Percentiles rank a stretch among this genome's conserved stretches.
phyloP scores from a whole-genome alignment of 2,329 filamentous ascomycete genomes.

The Colletotrichum lupini region DNA sequence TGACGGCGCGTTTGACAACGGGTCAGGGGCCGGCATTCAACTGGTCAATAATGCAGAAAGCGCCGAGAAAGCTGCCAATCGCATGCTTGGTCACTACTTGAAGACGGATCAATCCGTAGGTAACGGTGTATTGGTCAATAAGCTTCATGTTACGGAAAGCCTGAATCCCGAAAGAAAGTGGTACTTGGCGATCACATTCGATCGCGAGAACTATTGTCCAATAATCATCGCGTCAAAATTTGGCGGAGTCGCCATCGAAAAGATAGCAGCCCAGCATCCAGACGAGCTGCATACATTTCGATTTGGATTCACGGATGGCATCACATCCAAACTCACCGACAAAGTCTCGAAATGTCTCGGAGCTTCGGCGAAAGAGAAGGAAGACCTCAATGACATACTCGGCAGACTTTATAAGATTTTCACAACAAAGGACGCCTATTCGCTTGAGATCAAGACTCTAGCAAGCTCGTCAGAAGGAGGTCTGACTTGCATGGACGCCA shows the following conservation, averaged over 20 bases:
- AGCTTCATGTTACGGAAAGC: constrained; percentile 50
- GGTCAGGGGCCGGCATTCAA: constrained; percentile 18
- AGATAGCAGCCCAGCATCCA: constrained; percentile 24
- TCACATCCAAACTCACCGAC: constrained; percentile 39
- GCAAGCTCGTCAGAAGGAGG: constrained; percentile 41
- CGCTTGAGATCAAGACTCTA: constrained; percentile 55
- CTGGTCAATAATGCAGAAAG: constrained; percentile 31
- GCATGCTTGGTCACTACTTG: constrained; percentile 35
- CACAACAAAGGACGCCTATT: constrained; percentile 56
- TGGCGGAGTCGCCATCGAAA: constrained; percentile 36
- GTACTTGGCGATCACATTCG: constrained; percentile 55
- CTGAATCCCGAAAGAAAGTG: constrained; percentile 46
- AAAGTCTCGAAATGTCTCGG: constrained; percentile 15
- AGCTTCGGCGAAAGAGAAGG: constrained; percentile 4
- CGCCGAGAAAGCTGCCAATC: constrained; percentile 36
- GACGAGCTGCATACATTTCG: constrained; percentile 35
- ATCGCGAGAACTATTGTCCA: constrained; percentile 53
- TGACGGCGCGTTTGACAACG: background rate
- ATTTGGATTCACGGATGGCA: constrained; percentile 42
- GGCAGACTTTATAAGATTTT: constrained; percentile 51
- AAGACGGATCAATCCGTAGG: constrained; percentile 7
- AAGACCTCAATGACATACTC: constrained; percentile 28
- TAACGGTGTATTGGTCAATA: constrained; percentile 37
- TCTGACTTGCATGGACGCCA: constrained; percentile 49
- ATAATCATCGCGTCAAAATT: constrained; percentile 48